Base-by-base conservation (phyloP, 164 flowering plant genomes). In the Chimonanthus salicifolius region DNA sequence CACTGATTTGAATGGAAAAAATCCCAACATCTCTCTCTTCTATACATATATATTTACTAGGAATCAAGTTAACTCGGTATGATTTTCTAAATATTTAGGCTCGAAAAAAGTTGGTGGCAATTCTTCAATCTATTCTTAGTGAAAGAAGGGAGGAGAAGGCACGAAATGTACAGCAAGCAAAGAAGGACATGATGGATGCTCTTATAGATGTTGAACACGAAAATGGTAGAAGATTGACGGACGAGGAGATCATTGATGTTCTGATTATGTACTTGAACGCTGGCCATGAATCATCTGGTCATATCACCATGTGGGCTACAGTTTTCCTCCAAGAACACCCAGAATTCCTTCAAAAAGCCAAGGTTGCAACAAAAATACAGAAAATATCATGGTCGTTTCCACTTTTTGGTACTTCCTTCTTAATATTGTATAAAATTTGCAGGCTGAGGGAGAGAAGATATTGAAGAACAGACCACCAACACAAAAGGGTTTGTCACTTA, bases 281-380 rank as follows among this genome's bases (percentile, higher is more conserved):
- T 3, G 98, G 99, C 47, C 98, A 94, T 87, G 99, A 96, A 82
- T 94, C 98, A 62, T 94, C 98, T 2, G 98, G 90, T 44, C 99
- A 96, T 67, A 86, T 82, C 58, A 87, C 83, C 6, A 92, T 87
- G 93, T 94, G 97, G 98, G 92, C 97, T 3, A 82, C 90, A 48
- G 66, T 86, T 70, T 83, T 87, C 68, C 81, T 96, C 2, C 92
- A 92, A 78, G 67, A 86, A 54, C 78, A 96, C 72, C 97, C 94
- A 0, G 88, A 94, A 49, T n/a, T 81, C 75, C 74, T 88, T 5
- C 47, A 81, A 62, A 92, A 84, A 83, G 97, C 97, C 7, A 93
- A 89, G 97, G 99, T 91, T 81, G 4, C 10, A 62, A 51, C 48
- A 46, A 20, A 33, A 47, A 6, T 71, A 49, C 73, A 72, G 43